Base-by-base conservation (phyloP, 352 stramenopile species). In the Globisporangium camurandrum region DNA sequence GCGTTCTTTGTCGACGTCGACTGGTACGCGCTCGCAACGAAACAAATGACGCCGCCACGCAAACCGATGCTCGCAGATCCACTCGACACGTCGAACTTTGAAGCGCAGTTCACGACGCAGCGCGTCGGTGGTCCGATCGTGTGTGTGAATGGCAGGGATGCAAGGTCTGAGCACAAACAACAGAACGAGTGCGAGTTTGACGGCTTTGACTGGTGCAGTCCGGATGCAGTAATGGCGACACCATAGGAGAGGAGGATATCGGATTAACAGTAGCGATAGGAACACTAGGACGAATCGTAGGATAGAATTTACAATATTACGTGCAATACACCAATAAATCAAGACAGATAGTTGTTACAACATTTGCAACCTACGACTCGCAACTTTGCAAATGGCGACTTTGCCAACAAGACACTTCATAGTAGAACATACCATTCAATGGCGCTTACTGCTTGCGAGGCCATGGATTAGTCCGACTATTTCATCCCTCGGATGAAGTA, bases 1-100 rank as follows among this genome's bases (percentile, higher is more conserved):
- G 66, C 75, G 28, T 91, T 93, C 58, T 86, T 92, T 41, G 57
- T 48, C 14, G 71, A 64, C 46, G 66, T 93, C 54, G 80, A 86
- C 57, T 91, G 78, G 83, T 77, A 86, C 49, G 70, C 75, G 49
- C 67, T 93, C 12, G 68, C 75, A 22, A 73, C 78, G 37, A 90
- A 89, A 51, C 75, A 88, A 20, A 77, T 88, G 2, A 54, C 71
- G 30, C 79, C 79, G 22, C 80, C 80, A 23, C 66, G 86, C 22
- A 55, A 76, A 24, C 79, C 76, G 3, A 76, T 66, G 30, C 48
- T 88, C 17, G 51, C 54, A 3, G 53, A 60, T 24, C 49, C 67
- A 31, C 52, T 74, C 37, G 79, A 91, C 46, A 88, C 77, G 43
- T 84, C 67, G 27, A 82, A 90, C 43, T 88, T 90, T 49, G 76